Conservation (phyloP, 1,139 yeast genomes). For the Suhomyces panamericanus region DNA sequence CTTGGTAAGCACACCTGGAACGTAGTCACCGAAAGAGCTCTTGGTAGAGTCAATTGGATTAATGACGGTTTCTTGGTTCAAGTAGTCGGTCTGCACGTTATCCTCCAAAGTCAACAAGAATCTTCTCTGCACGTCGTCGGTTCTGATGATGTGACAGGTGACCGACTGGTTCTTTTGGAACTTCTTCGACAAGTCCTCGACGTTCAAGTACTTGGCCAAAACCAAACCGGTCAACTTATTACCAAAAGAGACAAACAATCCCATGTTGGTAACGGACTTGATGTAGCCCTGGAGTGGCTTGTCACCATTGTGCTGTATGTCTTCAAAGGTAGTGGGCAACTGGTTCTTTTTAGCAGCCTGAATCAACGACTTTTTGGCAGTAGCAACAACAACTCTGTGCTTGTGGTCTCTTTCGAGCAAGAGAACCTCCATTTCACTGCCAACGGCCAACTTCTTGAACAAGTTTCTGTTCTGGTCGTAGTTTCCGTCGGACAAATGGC, state of each 20-base stretch:
- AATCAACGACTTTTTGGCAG: slow-evolving; percentile 68
- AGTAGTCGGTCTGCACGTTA: slow-evolving; percentile 25
- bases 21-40: slow-evolving; percentile 49
- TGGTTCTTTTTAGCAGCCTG: slow-evolving; percentile 56
- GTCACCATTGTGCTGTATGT: slow-evolving; percentile 50
- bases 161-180: slow-evolving; percentile 70
- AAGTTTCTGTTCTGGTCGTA: slow-evolving; percentile 69
- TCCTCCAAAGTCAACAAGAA: slow-evolving; percentile 63
- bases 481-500: slow-evolving; percentile 77
- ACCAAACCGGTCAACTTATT: slow-evolving; percentile 82
- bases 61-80: slow-evolving; percentile 24
- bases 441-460: slow-evolving; percentile 58
- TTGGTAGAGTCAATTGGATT: slow-evolving; percentile 65
- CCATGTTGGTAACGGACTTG: slow-evolving; percentile 72
- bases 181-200: slow-evolving; percentile 55
- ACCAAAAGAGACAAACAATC: slow-evolving; percentile 82
- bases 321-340: slow-evolving; percentile 62
- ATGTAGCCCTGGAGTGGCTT: slow-evolving; percentile 66
- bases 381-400: slow-evolving; percentile 58
- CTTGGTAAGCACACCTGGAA: slow-evolving; percentile 60
- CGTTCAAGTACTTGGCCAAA: slow-evolving; percentile 69
- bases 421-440: slow-evolving; percentile 58
- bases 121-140: slow-evolving; percentile 67
- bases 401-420: slow-evolving; percentile 69
- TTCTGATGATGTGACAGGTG: slow-evolving; percentile 59